Evolutionary conservation across 2,329 filamentous ascomycete species (phyloP).

Genomic region (Botrytis fragariae): DNA sequence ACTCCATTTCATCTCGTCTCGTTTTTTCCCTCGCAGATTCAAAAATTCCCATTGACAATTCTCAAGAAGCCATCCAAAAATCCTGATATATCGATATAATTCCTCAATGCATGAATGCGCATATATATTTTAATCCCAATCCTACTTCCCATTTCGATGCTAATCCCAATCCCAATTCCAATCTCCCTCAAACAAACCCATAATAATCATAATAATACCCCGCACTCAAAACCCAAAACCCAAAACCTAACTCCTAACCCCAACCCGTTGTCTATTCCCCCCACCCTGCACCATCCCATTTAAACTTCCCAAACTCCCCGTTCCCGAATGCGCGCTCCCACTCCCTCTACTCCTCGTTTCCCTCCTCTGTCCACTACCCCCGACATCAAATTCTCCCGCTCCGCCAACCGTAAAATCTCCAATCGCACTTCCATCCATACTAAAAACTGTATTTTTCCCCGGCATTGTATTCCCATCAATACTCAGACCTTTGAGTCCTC

Average conservation of each 20-base stretch:
- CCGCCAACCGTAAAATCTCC: not conserved
- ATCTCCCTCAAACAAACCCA: not conserved
- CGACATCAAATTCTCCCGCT: not conserved
- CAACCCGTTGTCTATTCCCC: not conserved
- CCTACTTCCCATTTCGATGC: not conserved
- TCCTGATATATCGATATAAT: not conserved
- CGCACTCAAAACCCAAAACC: not conserved
- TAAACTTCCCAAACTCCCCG: not conserved
- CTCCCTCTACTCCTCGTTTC: not conserved
- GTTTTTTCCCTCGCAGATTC: too few species aligned
- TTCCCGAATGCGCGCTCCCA: not conserved
- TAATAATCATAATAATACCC: not conserved
- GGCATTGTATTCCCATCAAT: not conserved
- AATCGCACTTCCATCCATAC: slow-evolving; percentile 8
- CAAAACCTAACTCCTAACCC: not conserved
- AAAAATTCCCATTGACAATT: too few species aligned
- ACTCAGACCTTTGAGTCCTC: not conserved
- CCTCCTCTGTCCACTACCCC: not conserved
- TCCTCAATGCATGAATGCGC: not conserved
- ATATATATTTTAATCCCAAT: not conserved
- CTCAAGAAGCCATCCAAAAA: not conserved
- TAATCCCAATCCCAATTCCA: not conserved
- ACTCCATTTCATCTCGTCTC: not conserved
- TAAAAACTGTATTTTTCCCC: not conserved
- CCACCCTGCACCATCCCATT: not conserved